phyloP scores from a whole-genome alignment of 345 rosid species.

The Acer saccharum region DNA sequence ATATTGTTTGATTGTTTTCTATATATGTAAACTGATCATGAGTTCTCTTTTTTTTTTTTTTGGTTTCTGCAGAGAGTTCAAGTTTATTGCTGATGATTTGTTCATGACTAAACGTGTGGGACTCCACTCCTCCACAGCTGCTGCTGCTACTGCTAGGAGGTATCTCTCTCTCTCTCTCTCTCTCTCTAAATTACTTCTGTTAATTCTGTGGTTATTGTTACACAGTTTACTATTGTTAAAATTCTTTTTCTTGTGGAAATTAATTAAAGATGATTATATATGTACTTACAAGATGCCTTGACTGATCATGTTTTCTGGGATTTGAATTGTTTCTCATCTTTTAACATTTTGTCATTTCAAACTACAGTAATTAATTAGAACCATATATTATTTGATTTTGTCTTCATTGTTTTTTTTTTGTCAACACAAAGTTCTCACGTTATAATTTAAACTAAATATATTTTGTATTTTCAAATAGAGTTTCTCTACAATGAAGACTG shows the following conservation, averaged over 20 bases:
- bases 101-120: constrained; percentile 11
- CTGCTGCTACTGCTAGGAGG: constrained; percentile 14
- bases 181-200: not conserved
- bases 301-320: not conserved
- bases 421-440: not conserved
- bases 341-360: not conserved
- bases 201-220: not conserved
- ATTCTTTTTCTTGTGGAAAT: not conserved
- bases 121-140: constrained; percentile 20
- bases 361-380: not conserved
- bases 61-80: constrained; percentile 17
- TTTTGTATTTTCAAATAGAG: too few species aligned
- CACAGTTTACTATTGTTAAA: too few species aligned
- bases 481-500: too few species aligned
- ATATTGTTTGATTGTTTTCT: too few species aligned
- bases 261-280: not conserved
- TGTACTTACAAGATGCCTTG: not conserved
- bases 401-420: too few species aligned
- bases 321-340: not conserved
- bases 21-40: too few species aligned
- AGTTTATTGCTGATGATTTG: constrained; percentile 8
- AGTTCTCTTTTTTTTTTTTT: too few species aligned
- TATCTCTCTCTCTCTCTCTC: too few species aligned
- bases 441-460: too few species aligned
- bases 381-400: not conserved